phyloP scores from a whole-genome alignment of 1,284 basidiomycete genomes.

The Cyathus pygmaeus region DNA sequence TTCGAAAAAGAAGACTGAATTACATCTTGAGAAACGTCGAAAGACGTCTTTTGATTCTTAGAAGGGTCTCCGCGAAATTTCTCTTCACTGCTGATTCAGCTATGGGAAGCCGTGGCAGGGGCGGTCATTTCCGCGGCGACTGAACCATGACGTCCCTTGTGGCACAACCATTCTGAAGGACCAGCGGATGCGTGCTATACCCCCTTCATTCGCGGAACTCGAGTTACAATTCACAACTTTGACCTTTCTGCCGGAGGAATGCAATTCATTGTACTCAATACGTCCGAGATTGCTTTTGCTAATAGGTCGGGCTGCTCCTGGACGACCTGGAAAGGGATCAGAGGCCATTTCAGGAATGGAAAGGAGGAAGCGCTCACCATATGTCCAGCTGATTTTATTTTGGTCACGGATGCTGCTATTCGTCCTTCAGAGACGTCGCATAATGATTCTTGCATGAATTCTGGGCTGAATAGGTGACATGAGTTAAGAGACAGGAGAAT shows the following conservation, averaged over 20 bases:
- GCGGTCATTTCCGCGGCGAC: too few species aligned
- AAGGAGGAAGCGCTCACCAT: conserved; percentile 45
- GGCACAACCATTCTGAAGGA: too few species aligned
- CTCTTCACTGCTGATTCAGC: too few species aligned
- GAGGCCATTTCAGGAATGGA: neutral
- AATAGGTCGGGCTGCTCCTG: conserved; percentile 52
- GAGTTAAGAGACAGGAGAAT: neutral
- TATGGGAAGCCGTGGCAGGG: too few species aligned
- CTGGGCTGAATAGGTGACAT: conserved; percentile 36
- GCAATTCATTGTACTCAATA: conserved; percentile 3
- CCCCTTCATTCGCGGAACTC: neutral
- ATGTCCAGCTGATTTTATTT: conserved; percentile 53
- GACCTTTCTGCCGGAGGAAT: neutral
- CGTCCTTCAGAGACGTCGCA: conserved; percentile 47
- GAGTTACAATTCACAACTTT: too few species aligned
- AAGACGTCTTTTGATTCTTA: too few species aligned
- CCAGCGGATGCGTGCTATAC: too few species aligned
- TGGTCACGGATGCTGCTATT: conserved; percentile 49
- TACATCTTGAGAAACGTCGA: too few species aligned
- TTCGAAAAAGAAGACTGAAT: too few species aligned
- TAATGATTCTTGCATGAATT: conserved; percentile 52
- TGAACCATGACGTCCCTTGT: too few species aligned
- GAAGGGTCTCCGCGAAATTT: too few species aligned
- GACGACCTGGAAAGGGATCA: conserved; percentile 42
- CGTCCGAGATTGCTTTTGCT: conserved; percentile 19